Conservation (phyloP, 2,329 filamentous ascomycete genomes). For the Pseudogymnoascus sp. region DNA sequence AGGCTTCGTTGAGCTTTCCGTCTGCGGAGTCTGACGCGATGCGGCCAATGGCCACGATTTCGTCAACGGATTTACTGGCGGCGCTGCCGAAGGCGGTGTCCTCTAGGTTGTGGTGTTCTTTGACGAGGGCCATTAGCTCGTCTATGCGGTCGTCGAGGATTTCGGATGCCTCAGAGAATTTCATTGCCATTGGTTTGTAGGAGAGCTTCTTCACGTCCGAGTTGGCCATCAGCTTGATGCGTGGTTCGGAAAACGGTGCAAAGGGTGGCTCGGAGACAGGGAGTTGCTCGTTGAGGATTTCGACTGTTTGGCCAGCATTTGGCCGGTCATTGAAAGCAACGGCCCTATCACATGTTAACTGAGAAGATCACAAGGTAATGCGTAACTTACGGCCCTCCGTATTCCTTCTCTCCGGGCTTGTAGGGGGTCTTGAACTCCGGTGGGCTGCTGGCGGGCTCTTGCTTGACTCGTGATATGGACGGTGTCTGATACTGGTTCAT, state of each 20-base stretch:
- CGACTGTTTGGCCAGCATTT: slow-evolving; percentile 74
- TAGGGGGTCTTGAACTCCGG: slow-evolving; percentile 38
- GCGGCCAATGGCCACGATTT: slow-evolving; percentile 83
- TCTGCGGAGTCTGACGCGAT: slow-evolving; percentile 85
- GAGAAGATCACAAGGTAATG: neutral
- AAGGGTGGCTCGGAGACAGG: slow-evolving; percentile 59
- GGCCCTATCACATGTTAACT: slow-evolving; percentile 31
- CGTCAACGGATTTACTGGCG: slow-evolving; percentile 72
- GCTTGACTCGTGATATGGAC: slow-evolving; percentile 40
- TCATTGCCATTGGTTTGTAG: slow-evolving; percentile 93
- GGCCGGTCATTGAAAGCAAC: slow-evolving; percentile 66
- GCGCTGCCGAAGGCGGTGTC: slow-evolving; percentile 81
- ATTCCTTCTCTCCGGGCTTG: slow-evolving; percentile 19
- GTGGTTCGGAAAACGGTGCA: slow-evolving; percentile 64
- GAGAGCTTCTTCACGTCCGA: slow-evolving; percentile 85
- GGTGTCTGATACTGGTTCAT: slow-evolving; percentile 37
- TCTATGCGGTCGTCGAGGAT: slow-evolving; percentile 94
- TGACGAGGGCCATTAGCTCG: slow-evolving; percentile 69
- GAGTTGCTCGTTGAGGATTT: slow-evolving; percentile 75
- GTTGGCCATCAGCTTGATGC: slow-evolving; percentile 77
- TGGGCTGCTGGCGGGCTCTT: slow-evolving; percentile 38
- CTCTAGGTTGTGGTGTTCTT: slow-evolving; percentile 67
- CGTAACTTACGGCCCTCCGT: slow-evolving; percentile 20
- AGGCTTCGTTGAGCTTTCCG: slow-evolving; percentile 78
- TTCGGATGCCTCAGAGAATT: slow-evolving; percentile 83